Evolutionary conservation across 768 basidiomycete species (phyloP).

Genomic region (Neoboletus brunneissimus): DNA sequence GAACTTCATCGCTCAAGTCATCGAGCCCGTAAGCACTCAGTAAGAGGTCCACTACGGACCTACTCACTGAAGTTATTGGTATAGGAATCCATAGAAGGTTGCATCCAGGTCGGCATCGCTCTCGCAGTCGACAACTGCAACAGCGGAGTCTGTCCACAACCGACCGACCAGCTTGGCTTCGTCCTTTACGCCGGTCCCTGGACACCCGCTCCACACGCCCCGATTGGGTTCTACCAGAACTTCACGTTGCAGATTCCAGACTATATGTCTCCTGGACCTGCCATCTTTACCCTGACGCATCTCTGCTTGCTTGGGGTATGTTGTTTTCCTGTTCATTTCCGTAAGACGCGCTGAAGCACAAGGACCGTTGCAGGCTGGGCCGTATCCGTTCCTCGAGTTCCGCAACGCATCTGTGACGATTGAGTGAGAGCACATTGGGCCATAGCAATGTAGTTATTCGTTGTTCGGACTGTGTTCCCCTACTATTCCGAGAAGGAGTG

Average conservation of each 20-base stretch:
- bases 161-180: slow-evolving; percentile 17
- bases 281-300: slow-evolving; percentile 31
- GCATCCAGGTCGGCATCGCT: slow-evolving; percentile 32
- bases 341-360: background rate
- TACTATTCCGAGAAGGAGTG: no score
- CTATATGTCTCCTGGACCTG: slow-evolving; percentile 15
- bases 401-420: slow-evolving; percentile 25
- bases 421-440: background rate
- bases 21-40: slow-evolving; percentile 19
- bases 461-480: background rate
- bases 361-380: slow-evolving; percentile 16
- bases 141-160: slow-evolving; percentile 24
- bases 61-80: background rate
- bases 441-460: background rate
- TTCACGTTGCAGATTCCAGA: slow-evolving; percentile 20
- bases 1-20: slow-evolving; percentile 18
- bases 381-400: slow-evolving; percentile 29
- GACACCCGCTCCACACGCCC: slow-evolving; percentile 18
- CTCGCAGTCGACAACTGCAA: slow-evolving; percentile 22
- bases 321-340: background rate
- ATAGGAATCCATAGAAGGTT: slow-evolving; percentile 18
- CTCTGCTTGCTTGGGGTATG: slow-evolving; percentile 31
- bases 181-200: slow-evolving; percentile 32
- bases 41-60: background rate
- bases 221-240: slow-evolving; percentile 28